Evolutionary conservation across 2,329 filamentous ascomycete genomes (phyloP).

Genomic region (Periconia sp.): DNA sequence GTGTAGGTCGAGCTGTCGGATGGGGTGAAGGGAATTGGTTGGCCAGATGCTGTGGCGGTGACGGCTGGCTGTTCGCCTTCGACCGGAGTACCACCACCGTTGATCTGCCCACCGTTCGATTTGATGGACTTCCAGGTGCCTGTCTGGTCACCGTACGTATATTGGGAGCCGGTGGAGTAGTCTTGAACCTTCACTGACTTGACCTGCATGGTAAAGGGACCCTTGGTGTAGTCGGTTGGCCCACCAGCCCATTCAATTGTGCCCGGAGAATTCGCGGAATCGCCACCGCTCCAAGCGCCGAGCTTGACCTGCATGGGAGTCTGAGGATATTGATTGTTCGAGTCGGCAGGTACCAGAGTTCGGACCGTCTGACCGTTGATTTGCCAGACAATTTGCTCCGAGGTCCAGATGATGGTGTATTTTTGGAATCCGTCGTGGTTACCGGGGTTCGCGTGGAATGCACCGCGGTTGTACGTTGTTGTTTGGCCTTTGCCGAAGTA

Average conservation of each 20-base stretch:
- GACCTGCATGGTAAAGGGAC: slow-evolving; percentile 87
- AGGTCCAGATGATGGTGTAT: slow-evolving; percentile 92
- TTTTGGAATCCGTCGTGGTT: slow-evolving; percentile 81
- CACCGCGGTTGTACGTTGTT: slow-evolving; percentile 83
- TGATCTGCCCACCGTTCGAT: slow-evolving; percentile 78
- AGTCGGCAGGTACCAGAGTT: slow-evolving; percentile 72
- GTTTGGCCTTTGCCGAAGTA: slow-evolving; percentile 96
- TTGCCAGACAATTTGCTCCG: slow-evolving; percentile 83
- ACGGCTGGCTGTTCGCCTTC: slow-evolving; percentile 64
- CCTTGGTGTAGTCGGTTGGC: slow-evolving; percentile 79
- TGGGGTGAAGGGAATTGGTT: slow-evolving; percentile 71
- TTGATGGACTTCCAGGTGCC: slow-evolving; percentile 84
- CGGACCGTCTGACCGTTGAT: slow-evolving; percentile 80
- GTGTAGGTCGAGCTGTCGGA: slow-evolving; percentile 63
- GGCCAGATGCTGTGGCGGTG: slow-evolving; percentile 66
- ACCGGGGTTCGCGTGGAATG: slow-evolving; percentile 71
- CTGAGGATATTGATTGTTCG: slow-evolving; percentile 85
- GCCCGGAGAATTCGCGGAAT: slow-evolving; percentile 76
- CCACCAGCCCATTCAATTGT: slow-evolving; percentile 92
- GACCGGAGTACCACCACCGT: slow-evolving; percentile 64
- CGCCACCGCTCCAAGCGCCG: slow-evolving; percentile 90
- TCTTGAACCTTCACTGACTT: slow-evolving; percentile 78
- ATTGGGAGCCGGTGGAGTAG: slow-evolving; percentile 89
- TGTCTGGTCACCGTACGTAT: slow-evolving; percentile 78
- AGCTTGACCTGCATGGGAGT: slow-evolving; percentile 95